These are phyloP conservation scores for Leccinum subtestaceum DNA, from an alignment of 768 basidiomycete species.

Conservation along the genomic window DNA sequence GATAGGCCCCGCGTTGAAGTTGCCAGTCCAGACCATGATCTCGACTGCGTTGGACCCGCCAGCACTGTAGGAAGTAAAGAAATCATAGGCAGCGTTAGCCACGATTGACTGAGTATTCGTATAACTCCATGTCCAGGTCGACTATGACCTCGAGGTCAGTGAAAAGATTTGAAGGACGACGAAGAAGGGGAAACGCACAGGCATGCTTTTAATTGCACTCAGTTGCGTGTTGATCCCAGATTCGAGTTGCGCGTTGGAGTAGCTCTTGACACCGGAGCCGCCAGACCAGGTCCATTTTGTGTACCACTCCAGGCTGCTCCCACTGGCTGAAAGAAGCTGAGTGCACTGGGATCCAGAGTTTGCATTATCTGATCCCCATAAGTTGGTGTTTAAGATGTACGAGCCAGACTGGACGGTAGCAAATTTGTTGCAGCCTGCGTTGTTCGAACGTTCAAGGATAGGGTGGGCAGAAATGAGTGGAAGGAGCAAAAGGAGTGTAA, in stretches of 20 bases:
- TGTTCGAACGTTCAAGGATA: background rate
- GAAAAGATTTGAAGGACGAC: background rate
- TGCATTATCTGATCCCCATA: slow-evolving; percentile 41
- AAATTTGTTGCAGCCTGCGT: slow-evolving; percentile 45
- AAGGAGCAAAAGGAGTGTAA: slow-evolving; percentile 17
- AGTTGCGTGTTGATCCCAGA: slow-evolving; percentile 51
- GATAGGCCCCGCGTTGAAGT: slow-evolving; percentile 57
- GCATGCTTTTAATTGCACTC: slow-evolving; percentile 51
- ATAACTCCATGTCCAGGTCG: slow-evolving; percentile 58
- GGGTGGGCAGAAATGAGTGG: slow-evolving; percentile 20
- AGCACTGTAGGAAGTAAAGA: slow-evolving; percentile 55
- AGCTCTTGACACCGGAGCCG: slow-evolving; percentile 56
- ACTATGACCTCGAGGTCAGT: slow-evolving; percentile 29
- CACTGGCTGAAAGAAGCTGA: slow-evolving; percentile 41
- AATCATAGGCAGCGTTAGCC: slow-evolving; percentile 58
- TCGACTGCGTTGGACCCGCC: slow-evolving; percentile 46
- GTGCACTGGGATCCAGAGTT: slow-evolving; percentile 53
- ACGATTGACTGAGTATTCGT: slow-evolving; percentile 38
- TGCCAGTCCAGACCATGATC: slow-evolving; percentile 68
- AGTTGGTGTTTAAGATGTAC: slow-evolving; percentile 52
- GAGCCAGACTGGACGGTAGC: slow-evolving; percentile 42
- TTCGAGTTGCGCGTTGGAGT: slow-evolving; percentile 54
- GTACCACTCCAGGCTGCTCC: slow-evolving; percentile 46
- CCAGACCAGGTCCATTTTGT: slow-evolving; percentile 55
- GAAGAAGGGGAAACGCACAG: slow-evolving; percentile 36